Evolutionary conservation across 345 rosid species (phyloP), one percentile per base, ranked within the genome.

Genomic region (Adansonia digitata): DNA sequence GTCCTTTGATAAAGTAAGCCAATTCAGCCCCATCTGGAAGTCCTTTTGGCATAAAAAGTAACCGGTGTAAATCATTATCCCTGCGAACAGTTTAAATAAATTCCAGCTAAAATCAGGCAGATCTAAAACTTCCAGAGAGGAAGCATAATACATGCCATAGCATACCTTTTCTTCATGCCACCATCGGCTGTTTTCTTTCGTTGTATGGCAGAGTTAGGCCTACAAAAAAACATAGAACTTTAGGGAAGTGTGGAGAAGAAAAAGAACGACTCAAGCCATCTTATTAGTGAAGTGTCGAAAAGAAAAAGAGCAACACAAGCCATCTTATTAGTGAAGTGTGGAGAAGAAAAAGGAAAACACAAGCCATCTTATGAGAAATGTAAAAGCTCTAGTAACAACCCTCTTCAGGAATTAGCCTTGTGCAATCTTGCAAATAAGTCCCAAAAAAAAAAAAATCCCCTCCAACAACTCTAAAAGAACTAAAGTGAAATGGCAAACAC

Each of bases 1-100:
- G 94, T 65, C 95, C 88, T 90, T 90, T 92, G 55, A 89, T 91
- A 83, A 78, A 84, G 84, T 94, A 94, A 65, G 91, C 91, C 81
- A 94, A 81, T 76, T 86, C 89, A 77, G 97, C 89, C 78, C 97
- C 97, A 75, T 94, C 98, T 2, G 94, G 90, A 68, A 94, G 93
- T 67, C 98, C 98, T 73, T 92, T 88, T 42, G 98, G 97, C 95
- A 92, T 85, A 86, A 94, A 94, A 61, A 94, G 86, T 77, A 90
- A 75, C 77, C 94, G 91, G 77, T 94, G 98, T 77, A 94, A 88
- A 86, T 94, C 98, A 84, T 94, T 94, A 78, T 94, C 98, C 87
- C 98, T 94, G 75, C 74, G 67, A 78, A 74, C 59, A 74, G 59
- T 77, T 24, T 49, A 29, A 26, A 4, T 63, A 60, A 61, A 24